Percentiles rank a stretch among this genome's conserved stretches.
These are phyloP conservation scores for Phycomyces blakesleeanus DNA, from an alignment of 192 early-diverging fungal species.

Conservation along the genomic window DNA sequence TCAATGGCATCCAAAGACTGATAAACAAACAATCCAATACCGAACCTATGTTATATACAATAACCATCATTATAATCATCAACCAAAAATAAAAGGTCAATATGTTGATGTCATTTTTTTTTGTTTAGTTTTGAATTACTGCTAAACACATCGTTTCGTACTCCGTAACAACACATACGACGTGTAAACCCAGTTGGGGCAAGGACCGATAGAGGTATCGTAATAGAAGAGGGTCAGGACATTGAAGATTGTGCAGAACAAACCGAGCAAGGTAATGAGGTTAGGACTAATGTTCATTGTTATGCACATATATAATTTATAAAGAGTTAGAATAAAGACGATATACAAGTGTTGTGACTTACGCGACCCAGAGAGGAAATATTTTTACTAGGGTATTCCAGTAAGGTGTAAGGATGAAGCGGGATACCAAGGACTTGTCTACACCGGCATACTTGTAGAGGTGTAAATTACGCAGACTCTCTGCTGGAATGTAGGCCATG, in stretches of 20 bases:
- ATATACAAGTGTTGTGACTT: too few relatives aligned
- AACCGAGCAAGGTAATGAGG: constrained; percentile 84
- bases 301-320: too few relatives aligned
- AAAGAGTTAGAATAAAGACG: too few relatives aligned
- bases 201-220: constrained; percentile 66
- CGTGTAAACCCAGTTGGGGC: constrained; percentile 82
- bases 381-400: constrained; percentile 87
- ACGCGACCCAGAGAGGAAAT: constrained; percentile 94
- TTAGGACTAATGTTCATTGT: too few relatives aligned
- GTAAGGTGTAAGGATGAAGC: constrained; percentile 80
- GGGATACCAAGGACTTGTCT: constrained; percentile 80
- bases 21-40: constrained; percentile 81
- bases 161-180: constrained; percentile 45
- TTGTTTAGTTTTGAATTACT: too few relatives aligned
- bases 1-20: constrained; percentile 92
- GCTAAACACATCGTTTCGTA: background rate
- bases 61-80: constrained; percentile 1
- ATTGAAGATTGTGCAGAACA: constrained; percentile 75
- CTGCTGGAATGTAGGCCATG: constrained; percentile 62
- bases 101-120: constrained; percentile 12
- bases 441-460: constrained; percentile 77
- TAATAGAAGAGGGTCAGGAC: constrained; percentile 68
- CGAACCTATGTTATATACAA: constrained; percentile 43
- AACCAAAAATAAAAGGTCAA: background rate
- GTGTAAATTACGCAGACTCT: constrained; percentile 65